These are phyloP conservation scores for Parietichytrium sp. DNA, from an alignment of 108 stramenopile genomes.

Conservation along the genomic window DNA sequence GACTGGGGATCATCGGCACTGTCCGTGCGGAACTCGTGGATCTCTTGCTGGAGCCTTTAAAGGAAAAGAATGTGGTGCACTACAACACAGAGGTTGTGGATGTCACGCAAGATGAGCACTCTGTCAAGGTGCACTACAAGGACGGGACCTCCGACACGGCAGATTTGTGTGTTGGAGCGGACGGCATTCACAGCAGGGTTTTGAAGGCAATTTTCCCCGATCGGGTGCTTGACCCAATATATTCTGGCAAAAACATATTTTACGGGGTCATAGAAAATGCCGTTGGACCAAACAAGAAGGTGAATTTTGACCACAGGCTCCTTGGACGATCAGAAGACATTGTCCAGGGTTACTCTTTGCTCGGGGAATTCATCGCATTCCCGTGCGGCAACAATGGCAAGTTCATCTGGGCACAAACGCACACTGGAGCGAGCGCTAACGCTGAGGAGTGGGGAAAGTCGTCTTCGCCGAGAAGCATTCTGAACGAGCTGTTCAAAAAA, in stretches of 20 bases:
- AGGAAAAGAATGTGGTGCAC: constrained; percentile 36
- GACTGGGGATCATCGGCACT: constrained; percentile 31
- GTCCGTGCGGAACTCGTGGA: constrained; percentile 42
- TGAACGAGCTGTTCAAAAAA: too few relatives aligned
- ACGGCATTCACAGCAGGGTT: constrained; percentile 48
- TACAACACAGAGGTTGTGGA: constrained; percentile 32
- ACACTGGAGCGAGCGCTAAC: not conserved
- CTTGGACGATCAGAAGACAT: not conserved
- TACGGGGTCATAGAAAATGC: not conserved
- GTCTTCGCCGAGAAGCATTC: too few relatives aligned
- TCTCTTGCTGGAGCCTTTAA: too few relatives aligned
- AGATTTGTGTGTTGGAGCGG: constrained; percentile 52
- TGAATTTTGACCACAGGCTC: too few relatives aligned
- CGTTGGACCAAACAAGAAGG: not conserved
- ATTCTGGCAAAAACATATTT: not conserved
- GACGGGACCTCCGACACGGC: not conserved
- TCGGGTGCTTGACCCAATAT: not conserved
- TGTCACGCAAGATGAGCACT: constrained; percentile 41
- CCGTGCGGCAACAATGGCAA: constrained; percentile 11
- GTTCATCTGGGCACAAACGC: not conserved
- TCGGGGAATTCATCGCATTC: not conserved
- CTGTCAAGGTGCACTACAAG: not conserved
- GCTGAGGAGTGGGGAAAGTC: not conserved
- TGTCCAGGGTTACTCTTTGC: not conserved
- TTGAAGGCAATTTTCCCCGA: constrained; percentile 30